Percentiles rank a stretch among this genome's conserved stretches.
Evolutionary conservation across 106 monocot genomes (phyloP).

Genomic region (Chionographis japonica): DNA sequence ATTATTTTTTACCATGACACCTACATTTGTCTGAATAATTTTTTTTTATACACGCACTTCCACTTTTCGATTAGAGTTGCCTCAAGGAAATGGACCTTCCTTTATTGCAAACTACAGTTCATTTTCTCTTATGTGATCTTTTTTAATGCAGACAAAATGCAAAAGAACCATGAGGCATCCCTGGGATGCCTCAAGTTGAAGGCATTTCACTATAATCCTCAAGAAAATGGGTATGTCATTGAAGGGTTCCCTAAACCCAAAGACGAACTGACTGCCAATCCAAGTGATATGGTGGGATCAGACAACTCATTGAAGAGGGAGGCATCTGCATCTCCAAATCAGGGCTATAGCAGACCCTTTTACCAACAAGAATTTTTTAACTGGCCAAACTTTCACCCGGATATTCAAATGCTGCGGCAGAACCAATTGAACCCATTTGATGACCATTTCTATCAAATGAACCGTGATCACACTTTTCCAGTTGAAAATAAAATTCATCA

Average conservation of each 20-base stretch:
- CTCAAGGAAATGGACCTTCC: too few relatives aligned
- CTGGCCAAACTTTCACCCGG: slow-evolving; percentile 40
- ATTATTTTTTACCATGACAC: too few relatives aligned
- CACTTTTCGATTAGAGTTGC: too few relatives aligned
- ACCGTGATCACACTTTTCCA: slow-evolving; percentile 40
- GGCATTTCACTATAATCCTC: slow-evolving; percentile 24
- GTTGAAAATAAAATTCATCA: slow-evolving; percentile 52
- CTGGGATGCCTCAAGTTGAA: slow-evolving; percentile 44
- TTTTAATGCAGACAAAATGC: slow-evolving; percentile 50
- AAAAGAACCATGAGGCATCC: slow-evolving; percentile 50
- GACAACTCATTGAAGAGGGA: slow-evolving; percentile 24
- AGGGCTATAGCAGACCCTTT: slow-evolving; percentile 28
- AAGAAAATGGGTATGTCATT: slow-evolving; percentile 30
- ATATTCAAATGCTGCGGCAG: slow-evolving; percentile 35
- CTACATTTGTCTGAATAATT: too few relatives aligned
- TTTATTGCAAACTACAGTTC: background rate
- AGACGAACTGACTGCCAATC: slow-evolving; percentile 20
- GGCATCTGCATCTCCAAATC: slow-evolving; percentile 34
- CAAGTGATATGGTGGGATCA: slow-evolving; percentile 13
- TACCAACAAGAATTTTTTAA: slow-evolving; percentile 38
- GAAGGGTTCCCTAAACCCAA: slow-evolving; percentile 42
- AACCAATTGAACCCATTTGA: slow-evolving; percentile 27
- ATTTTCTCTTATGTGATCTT: slow-evolving; percentile 10
- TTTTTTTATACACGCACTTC: too few relatives aligned
- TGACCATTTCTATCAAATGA: slow-evolving; percentile 40